phyloP scores from a whole-genome alignment of 1,139 yeast genomes.

The Yamadazyma sp. region DNA sequence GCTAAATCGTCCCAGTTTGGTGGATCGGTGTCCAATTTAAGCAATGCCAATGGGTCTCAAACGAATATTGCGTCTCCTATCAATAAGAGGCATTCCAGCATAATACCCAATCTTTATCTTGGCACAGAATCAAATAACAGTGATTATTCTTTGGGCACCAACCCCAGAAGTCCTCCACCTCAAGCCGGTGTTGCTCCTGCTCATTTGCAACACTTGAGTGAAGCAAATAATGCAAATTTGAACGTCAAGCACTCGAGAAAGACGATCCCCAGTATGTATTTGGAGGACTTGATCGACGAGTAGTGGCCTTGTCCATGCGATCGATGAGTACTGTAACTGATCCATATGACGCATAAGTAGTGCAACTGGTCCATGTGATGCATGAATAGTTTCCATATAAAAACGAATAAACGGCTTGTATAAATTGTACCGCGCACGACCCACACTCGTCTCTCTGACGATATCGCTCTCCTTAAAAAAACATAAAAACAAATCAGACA shows the following conservation, averaged over 20 bases:
- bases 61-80: constrained; percentile 28
- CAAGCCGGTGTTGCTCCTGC: constrained; percentile 8
- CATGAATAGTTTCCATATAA: too few species aligned
- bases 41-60: constrained; percentile 25
- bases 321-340: too few species aligned
- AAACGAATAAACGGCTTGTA: neutral
- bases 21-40: constrained; percentile 22
- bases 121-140: constrained; percentile 35
- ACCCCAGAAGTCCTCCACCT: constrained; percentile 12
- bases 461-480: constrained; percentile 2
- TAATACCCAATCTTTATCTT: constrained; percentile 38
- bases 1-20: constrained; percentile 23
- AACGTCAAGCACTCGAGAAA: constrained; percentile 23
- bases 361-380: too few species aligned
- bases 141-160: constrained; percentile 28
- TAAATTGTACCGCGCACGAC: neutral
- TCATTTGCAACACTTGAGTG: constrained; percentile 15
- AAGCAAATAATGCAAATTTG: constrained; percentile 6
- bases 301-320: constrained; percentile 4
- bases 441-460: constrained; percentile 2
- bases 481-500: constrained; percentile 17
- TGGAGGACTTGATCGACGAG: constrained; percentile 54
- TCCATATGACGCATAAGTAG: too few species aligned
- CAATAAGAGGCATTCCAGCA: constrained; percentile 31
- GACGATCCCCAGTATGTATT: constrained; percentile 55